Base-by-base conservation (phyloP, 257 asterid genomes). In the Primulina huaijiensis region DNA sequence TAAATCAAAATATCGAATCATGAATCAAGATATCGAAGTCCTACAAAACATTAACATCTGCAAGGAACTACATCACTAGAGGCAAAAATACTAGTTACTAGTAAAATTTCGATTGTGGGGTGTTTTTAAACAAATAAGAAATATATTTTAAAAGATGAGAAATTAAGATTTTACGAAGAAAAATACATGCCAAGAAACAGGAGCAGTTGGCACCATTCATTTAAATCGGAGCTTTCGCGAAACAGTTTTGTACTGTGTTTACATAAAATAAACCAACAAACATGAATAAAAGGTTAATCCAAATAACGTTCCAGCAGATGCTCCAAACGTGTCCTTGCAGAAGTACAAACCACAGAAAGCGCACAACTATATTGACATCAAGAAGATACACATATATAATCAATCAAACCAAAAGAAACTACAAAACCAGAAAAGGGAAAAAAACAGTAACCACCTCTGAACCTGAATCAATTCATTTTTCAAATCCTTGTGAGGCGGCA, bases 401-500 rank as follows among this genome's bases (percentile, higher is more conserved):
- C 77, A 68, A 55, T 25, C 77, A 60, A 62, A 69, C 71, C 40
- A 34, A 30, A 25, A 33, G 68, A 43, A 68, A 73, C 14, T 43
- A 11, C 25, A 43, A 43, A 11, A 43, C 6, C 53, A 43, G 53
- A 73, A 31, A 60, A 29, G 38, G 72, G 70, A 60, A 60, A 71
- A 66, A 38, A 43, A 72, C 40, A 43, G 29, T 53, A 76, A 70
- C 69, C 69, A 93, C 99, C 97, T 90, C 79, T 86, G 97, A 67
- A 79, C 96, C 82, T 86, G 84, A 68, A 78, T 46, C 71, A 93
- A 78, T 79, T 93, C 99, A n/a, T 84, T 81, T 78, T 85, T 90
- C 85, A 93, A 82, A 79, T 93, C 97, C 83, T 85, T 93, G 74
- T 89, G 96, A 70, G 88, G 85, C 33, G 99, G 99, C 78, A 89